Base-by-base conservation (phyloP, 2,329 filamentous ascomycete genomes). In the Colletotrichum somersetense region DNA sequence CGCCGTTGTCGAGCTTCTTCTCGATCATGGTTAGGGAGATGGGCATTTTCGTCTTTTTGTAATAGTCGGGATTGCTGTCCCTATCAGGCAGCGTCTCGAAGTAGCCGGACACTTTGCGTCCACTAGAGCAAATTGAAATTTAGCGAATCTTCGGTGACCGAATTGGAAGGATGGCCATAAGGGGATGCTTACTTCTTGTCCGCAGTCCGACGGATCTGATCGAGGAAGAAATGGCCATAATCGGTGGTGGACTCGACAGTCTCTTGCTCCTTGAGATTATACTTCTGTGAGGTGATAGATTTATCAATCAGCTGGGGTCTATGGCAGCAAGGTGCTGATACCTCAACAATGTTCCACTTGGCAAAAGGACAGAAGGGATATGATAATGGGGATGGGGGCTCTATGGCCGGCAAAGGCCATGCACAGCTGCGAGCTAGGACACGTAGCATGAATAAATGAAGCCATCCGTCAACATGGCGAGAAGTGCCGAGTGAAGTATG, bases 21-120 rank as follows among this genome's bases (percentile, higher is more conserved):
- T 97, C 93, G 73, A 97, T 92, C 2, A 88, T 91, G 76, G 92
- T 88, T 57, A 97, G 85, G 0, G 94, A 93, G 73, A 97, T 90
- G 2, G 95, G 95, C 79, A 97, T 88, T 75, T 90, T 89, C 72
- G 93, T 94, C 75, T 88, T 86, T 77, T 91, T 87, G 82, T 96
- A 97, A 82, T 97, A 97, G 26, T 93, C 91, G 55, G 91, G 88
- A 75, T 93, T 88, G 74, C 85, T 84, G 72, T 88, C 84, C 80
- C 88, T 85, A 66, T 90, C 88, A 30, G 92, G 90, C 20, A 97
- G 88, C 30, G 88, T 87, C 77, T 95, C 90, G 80, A 97, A 97
- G 77, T 91, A 89, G 53, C 88, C 91, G 64, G 93, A 90, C 77
- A 97, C 92, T 11, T 87, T 87, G 58, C 93, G 93, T 73, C 93